Evolutionary conservation across 345 rosid genomes (phyloP).

Genomic region (Acer negundo): DNA sequence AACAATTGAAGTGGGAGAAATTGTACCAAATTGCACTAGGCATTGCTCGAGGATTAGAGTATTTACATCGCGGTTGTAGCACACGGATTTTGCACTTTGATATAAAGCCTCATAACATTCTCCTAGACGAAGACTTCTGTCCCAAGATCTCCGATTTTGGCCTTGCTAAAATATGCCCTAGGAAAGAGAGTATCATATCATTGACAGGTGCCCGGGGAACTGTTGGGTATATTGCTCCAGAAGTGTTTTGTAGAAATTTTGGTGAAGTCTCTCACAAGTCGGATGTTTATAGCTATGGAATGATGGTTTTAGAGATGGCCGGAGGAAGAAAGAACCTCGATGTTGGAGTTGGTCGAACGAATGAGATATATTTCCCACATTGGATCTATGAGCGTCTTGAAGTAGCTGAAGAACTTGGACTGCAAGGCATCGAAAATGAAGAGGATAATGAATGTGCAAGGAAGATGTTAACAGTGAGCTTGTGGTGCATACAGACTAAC

Average conservation of each 20-base stretch:
- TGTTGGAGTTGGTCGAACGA: neutral
- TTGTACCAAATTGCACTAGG: neutral
- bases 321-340: neutral
- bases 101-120: constrained; percentile 2
- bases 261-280: constrained; percentile 1
- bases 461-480: neutral
- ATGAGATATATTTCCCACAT: neutral
- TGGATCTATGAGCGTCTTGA: neutral
- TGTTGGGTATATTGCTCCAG: neutral
- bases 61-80: neutral
- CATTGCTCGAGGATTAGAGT: neutral
- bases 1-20: neutral
- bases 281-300: neutral
- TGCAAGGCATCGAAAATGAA: neutral
- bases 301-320: neutral
- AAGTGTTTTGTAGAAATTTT: neutral
- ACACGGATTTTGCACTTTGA: neutral
- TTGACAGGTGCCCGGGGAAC: neutral
- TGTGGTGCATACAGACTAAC: constrained; percentile 2
- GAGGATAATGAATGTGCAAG: neutral
- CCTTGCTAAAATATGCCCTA: neutral
- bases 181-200: neutral
- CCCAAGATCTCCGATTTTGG: neutral
- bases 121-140: neutral
- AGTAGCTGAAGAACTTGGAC: neutral